Percentiles rank a stretch among this genome's conserved stretches.
phyloP scores from a whole-genome alignment of 495 filamentous ascomycete genomes.

The Trichocladium antarcticum region DNA sequence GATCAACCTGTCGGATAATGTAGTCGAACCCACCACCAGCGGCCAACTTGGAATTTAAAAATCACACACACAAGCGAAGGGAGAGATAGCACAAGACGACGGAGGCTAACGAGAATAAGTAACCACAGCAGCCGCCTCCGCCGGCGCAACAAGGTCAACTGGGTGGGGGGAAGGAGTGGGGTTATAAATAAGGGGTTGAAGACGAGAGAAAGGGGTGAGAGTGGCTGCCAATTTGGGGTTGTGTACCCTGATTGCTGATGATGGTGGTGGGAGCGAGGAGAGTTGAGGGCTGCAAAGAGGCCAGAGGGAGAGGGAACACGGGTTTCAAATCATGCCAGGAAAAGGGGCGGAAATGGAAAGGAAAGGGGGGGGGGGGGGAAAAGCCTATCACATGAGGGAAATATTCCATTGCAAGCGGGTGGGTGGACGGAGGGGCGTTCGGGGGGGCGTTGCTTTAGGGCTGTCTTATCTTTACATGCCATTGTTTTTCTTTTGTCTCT shows the following conservation, averaged over 20 bases:
- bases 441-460: not conserved
- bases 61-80: not conserved
- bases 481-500: not conserved
- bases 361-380: too few species aligned
- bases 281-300: too few species aligned
- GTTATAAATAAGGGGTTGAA: too few species aligned
- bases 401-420: not conserved
- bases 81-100: not conserved
- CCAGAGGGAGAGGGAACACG: too few species aligned
- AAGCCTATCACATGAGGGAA: not conserved
- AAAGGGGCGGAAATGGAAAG: too few species aligned
- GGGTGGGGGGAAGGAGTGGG: not conserved
- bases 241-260: too few species aligned
- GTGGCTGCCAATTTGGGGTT: too few species aligned
- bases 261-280: too few species aligned
- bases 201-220: too few species aligned
- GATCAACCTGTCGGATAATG: slow-evolving; percentile 92
- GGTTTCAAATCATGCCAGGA: too few species aligned
- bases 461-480: too few species aligned
- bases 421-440: not conserved
- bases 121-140: not conserved
- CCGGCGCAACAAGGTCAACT: too few species aligned
- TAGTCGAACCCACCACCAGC: slow-evolving; percentile 47
- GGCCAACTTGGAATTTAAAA: slow-evolving; percentile 25
- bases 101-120: not conserved